phyloP scores from a whole-genome alignment of 495 filamentous ascomycete genomes.

The Lasiosphaeria ovina region DNA sequence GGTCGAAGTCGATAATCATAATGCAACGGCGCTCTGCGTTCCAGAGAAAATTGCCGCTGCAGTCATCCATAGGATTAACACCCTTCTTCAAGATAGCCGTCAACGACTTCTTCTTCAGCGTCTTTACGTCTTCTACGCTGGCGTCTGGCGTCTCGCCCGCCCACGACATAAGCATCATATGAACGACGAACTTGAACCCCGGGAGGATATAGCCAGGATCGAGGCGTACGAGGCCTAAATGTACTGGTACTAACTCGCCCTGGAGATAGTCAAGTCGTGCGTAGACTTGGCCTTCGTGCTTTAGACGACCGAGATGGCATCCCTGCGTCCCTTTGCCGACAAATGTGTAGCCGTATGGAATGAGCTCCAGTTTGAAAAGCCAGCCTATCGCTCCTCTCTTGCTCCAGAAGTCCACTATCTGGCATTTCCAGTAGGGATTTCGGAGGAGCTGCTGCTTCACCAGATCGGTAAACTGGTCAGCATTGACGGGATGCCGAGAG shows the following conservation, averaged over 20 bases:
- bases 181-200: not conserved
- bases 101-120: not conserved
- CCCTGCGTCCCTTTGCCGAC: not conserved
- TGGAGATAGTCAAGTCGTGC: slow-evolving; percentile 1
- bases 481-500: not conserved
- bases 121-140: not conserved
- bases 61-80: not conserved
- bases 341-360: slow-evolving; percentile 6
- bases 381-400: not conserved
- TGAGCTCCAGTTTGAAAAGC: slow-evolving; percentile 3
- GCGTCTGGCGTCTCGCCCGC: not conserved
- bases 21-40: slow-evolving; percentile 3
- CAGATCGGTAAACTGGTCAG: not conserved
- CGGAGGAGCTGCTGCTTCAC: not conserved
- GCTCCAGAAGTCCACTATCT: not conserved
- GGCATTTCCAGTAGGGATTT: not conserved
- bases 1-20: slow-evolving; percentile 3
- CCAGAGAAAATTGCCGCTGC: slow-evolving; percentile 1
- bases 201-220: slow-evolving; percentile 1
- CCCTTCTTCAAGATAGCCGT: not conserved
- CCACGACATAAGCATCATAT: slow-evolving; percentile 5
- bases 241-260: slow-evolving; percentile 4
- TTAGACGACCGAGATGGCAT: not conserved
- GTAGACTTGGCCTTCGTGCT: slow-evolving; percentile 5
- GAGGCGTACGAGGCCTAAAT: not conserved